Base-by-base conservation (phyloP, 192 early-diverging fungal genomes). In the Dissophora ornata region DNA sequence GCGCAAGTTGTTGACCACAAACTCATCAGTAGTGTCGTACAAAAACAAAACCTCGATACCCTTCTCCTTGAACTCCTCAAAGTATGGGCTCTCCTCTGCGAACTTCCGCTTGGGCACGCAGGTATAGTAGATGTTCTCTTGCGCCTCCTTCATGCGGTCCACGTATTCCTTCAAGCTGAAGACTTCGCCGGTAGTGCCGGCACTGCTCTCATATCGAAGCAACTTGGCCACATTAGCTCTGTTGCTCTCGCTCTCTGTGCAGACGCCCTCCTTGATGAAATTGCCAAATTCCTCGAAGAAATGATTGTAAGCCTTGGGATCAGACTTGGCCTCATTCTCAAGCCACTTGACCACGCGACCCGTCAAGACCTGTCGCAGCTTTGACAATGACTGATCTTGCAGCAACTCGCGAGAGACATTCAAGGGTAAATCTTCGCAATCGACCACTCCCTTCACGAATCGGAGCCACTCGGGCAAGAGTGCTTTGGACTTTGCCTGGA, bases 381-480 rank as follows among this genome's bases (percentile, higher is more conserved):
- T 90, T 24, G 92, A 82, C 21, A 90, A 53, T 12, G 81, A 71
- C 58, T 90, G 85, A 40, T 94, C 86, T 62, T 95, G 94, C 11
- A 95, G 59, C 22, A 93, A 82, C 69, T 95, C 94, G 29, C 94
- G 85, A 7, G 94, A 95, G 5, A 95, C 91, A 46, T 94, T 94
- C 29, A 95, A 75, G 2, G 94, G 94, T 46, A 95, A 82, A 67
- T 95, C 94, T 64, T 94, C 92, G 5, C 87, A 89, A 64, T 95
- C 94, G 24, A 95, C 89, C 32, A 94, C 83, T 51, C 92, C 94
- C 80, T 91, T 92, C 51, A 95, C 71, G 62, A 95, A 95, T 0
- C 85, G 78, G 6, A 95, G 81, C 82, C 86, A 95, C 26, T 87
- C 83, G 0, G 94, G 94, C 54, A 94, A 75, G 21, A 95, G 87